These are phyloP conservation scores for Moricandia moricandioides DNA, from an alignment of 345 rosid genomes.

Conservation along the genomic window DNA sequence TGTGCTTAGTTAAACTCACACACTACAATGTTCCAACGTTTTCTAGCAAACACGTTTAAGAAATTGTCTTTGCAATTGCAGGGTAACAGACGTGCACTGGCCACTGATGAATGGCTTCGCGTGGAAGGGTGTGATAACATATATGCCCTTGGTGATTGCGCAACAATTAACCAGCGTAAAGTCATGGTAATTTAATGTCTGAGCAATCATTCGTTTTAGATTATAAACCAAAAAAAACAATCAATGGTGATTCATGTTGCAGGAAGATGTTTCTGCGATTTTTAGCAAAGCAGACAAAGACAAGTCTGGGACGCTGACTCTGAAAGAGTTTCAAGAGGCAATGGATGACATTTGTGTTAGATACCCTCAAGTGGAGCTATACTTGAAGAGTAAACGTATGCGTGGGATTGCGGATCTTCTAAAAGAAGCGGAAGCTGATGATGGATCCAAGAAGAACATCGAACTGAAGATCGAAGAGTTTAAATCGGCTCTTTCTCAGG, in stretches of 20 bases:
- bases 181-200: conserved; percentile 69
- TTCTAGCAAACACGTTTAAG: not conserved
- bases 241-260: not conserved
- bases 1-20: conserved; percentile 9
- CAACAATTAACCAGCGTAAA: conserved; percentile 91
- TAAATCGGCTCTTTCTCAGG: conserved; percentile 74
- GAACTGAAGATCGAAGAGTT: conserved; percentile 83
- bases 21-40: not conserved
- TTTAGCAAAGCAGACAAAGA: conserved; percentile 84
- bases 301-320: conserved; percentile 82
- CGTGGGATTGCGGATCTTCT: conserved; percentile 60
- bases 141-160: conserved; percentile 98
- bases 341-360: conserved; percentile 70
- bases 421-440: conserved; percentile 62
- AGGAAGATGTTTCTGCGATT: conserved; percentile 78
- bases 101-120: conserved; percentile 97
- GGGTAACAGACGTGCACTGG: conserved; percentile 85
- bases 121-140: conserved; percentile 67
- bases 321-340: conserved; percentile 71
- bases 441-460: conserved; percentile 52
- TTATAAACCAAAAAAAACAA: not conserved
- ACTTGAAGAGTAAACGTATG: conserved; percentile 75
- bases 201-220: not conserved
- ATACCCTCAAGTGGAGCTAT: conserved; percentile 85
- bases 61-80: conserved; percentile 25